Conservation (phyloP, 2,329 filamentous ascomycete species). For the Phialophora macrospora region DNA sequence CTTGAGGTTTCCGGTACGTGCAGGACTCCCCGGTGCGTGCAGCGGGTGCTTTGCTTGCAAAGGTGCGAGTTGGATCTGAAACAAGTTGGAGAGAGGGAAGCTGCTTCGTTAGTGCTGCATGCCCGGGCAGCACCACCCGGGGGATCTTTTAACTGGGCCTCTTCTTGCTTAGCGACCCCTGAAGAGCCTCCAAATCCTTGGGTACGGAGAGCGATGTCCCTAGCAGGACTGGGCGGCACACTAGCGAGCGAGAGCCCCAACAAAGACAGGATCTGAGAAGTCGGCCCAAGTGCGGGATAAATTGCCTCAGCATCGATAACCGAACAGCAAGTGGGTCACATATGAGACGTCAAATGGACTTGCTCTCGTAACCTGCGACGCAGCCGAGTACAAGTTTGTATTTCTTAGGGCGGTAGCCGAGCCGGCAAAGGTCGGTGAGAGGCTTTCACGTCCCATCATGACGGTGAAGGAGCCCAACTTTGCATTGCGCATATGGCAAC, state of each 20-base stretch:
- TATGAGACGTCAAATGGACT: not conserved
- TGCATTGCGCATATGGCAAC: not conserved
- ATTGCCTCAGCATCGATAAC: slow-evolving; percentile 13
- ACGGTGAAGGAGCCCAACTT: not conserved
- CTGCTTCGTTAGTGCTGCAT: not conserved
- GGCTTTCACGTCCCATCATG: not conserved
- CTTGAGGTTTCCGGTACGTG: not conserved
- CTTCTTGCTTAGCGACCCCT: not conserved
- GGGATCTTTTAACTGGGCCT: not conserved
- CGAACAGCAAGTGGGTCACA: not conserved
- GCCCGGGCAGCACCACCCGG: not conserved
- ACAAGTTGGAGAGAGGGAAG: not conserved
- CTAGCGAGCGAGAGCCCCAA: not conserved
- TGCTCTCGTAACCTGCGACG: not conserved
- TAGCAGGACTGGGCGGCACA: not conserved
- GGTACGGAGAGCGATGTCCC: not conserved
- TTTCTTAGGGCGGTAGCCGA: not conserved
- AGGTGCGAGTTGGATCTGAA: not conserved
- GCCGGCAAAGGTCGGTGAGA: too few species aligned
- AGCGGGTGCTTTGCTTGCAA: not conserved
- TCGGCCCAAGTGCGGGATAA: slow-evolving; percentile 1
- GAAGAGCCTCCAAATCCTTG: not conserved
- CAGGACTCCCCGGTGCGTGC: not conserved
- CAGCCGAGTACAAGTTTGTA: not conserved
- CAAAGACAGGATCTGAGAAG: slow-evolving; percentile 4